A percentile compares a stretch with the other conserved stretches of the same genome.
phyloP scores from a whole-genome alignment of 192 early-diverging fungal genomes.

The Coemansia erecta region DNA sequence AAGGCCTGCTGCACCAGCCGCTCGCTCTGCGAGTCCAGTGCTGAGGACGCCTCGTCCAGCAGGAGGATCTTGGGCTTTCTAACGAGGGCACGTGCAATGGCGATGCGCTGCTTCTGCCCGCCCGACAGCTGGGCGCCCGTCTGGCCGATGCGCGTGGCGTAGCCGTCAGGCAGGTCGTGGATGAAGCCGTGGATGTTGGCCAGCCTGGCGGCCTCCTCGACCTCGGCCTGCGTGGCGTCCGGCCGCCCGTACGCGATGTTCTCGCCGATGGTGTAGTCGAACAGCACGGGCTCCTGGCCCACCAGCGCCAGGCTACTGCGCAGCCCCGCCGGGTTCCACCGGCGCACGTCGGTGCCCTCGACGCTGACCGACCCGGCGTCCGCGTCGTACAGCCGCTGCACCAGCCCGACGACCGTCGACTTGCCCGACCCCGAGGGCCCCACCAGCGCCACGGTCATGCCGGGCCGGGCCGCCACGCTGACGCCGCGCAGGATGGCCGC shows the following conservation, averaged over 20 bases:
- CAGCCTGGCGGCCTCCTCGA: slow-evolving; percentile 56
- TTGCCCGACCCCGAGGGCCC: slow-evolving; percentile 88
- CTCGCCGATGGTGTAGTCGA: slow-evolving; percentile 82
- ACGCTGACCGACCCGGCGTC: slow-evolving; percentile 58
- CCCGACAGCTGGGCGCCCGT: slow-evolving; percentile 63
- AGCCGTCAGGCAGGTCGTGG: slow-evolving; percentile 55
- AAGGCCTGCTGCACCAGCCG: slow-evolving; percentile 76
- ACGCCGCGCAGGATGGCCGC: slow-evolving; percentile 64
- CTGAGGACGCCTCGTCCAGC: slow-evolving; percentile 83
- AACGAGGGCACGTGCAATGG: slow-evolving; percentile 69
- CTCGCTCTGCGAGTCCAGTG: slow-evolving; percentile 81
- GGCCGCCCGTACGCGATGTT: slow-evolving; percentile 81
- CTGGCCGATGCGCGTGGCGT: slow-evolving; percentile 68
- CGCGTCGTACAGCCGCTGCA: slow-evolving; percentile 82
- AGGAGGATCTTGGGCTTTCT: slow-evolving; percentile 69
- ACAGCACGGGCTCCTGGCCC: slow-evolving; percentile 88
- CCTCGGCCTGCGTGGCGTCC: slow-evolving; percentile 54
- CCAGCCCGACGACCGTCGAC: slow-evolving; percentile 60
- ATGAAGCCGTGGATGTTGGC: slow-evolving; percentile 69
- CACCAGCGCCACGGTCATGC: slow-evolving; percentile 80
- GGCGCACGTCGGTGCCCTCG: slow-evolving; percentile 59
- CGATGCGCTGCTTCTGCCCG: slow-evolving; percentile 70
- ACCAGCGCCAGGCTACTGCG: slow-evolving; percentile 81
- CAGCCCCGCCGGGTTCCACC: slow-evolving; percentile 67
- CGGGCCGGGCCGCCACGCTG: slow-evolving; percentile 51